These are phyloP conservation scores for Coemansia sp. DNA, from an alignment of 192 early-diverging fungal genomes.

Conservation along the genomic window DNA sequence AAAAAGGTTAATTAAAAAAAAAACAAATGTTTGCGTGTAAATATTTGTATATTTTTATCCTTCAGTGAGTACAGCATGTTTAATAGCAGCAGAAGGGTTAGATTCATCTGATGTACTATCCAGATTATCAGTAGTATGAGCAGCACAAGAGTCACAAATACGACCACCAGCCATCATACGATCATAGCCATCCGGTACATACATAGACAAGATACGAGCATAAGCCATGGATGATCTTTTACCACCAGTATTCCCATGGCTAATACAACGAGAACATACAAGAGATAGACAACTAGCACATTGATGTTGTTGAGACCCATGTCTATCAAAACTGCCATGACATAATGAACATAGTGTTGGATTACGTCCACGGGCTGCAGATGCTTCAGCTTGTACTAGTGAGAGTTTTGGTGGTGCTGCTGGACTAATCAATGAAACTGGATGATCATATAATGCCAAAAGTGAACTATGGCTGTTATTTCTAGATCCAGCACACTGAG, in stretches of 20 bases:
- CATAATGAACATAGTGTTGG: constrained; percentile 45
- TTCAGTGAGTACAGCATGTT: not conserved
- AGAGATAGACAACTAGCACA: constrained; percentile 41
- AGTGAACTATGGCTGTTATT: constrained; percentile 27
- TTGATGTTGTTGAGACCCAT: constrained; percentile 38
- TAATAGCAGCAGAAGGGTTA: no score
- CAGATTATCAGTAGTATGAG: no score
- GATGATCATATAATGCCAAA: constrained; percentile 22
- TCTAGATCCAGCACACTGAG: no score
- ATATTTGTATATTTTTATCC: no score
- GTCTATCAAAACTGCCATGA: constrained; percentile 33
- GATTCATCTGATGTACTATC: no score
- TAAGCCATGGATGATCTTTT: no score
- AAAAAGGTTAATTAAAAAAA: no score
- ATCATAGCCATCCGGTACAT: constrained; percentile 30
- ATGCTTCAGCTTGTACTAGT: constrained; percentile 35
- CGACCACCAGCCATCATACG: constrained; percentile 11
- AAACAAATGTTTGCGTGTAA: not conserved
- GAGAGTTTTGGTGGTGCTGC: constrained; percentile 42
- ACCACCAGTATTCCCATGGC: constrained; percentile 2
- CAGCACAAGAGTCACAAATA: constrained; percentile 35
- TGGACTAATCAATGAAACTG: constrained; percentile 24
- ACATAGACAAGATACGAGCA: constrained; percentile 40
- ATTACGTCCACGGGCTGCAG: constrained; percentile 10
- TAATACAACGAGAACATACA: constrained; percentile 34